Percentiles rank a stretch among this genome's conserved stretches.
Evolutionary conservation across 805 yeast genomes (phyloP).

Genomic region (Hanseniaspora jakobsenii): DNA sequence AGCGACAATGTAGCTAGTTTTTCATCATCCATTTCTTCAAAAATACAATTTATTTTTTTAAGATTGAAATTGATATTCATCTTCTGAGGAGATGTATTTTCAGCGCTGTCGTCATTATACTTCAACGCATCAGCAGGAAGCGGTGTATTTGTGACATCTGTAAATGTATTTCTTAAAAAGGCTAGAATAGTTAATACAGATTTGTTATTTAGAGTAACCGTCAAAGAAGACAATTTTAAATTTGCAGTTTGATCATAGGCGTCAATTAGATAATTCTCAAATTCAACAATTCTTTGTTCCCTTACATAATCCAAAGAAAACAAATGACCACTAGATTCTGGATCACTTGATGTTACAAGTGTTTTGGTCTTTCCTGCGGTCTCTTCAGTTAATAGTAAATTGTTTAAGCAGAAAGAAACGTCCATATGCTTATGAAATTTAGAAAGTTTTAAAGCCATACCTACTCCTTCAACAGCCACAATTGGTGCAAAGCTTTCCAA

Average conservation of each 20-base stretch:
- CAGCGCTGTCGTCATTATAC: constrained; percentile 45
- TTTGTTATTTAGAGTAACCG: constrained; percentile 61
- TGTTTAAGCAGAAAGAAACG: constrained; percentile 51
- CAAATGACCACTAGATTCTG: constrained; percentile 34
- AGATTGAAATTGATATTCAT: constrained; percentile 57
- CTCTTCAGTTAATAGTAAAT: constrained; percentile 60
- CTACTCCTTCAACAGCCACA: constrained; percentile 60
- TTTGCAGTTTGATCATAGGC: constrained; percentile 67
- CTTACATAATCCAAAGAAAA: constrained; percentile 50
- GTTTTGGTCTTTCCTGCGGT: constrained; percentile 53
- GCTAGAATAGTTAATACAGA: constrained; percentile 68
- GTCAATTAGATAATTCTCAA: constrained; percentile 41
- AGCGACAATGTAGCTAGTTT: constrained; percentile 68
- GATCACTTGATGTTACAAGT: constrained; percentile 52
- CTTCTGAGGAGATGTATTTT: constrained; percentile 55
- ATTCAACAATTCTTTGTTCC: constrained; percentile 46
- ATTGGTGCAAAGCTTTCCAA: constrained; percentile 54
- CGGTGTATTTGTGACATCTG: constrained; percentile 62
- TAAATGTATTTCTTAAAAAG: constrained; percentile 74
- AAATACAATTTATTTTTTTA: constrained; percentile 58
- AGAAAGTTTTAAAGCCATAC: constrained; percentile 46
- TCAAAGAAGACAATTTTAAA: constrained; percentile 65
- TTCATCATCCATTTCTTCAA: constrained; percentile 58
- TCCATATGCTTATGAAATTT: constrained; percentile 51
- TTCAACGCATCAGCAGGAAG: constrained; percentile 59